phyloP scores from a whole-genome alignment of 1,139 yeast genomes.

The Yarrowia galli region DNA sequence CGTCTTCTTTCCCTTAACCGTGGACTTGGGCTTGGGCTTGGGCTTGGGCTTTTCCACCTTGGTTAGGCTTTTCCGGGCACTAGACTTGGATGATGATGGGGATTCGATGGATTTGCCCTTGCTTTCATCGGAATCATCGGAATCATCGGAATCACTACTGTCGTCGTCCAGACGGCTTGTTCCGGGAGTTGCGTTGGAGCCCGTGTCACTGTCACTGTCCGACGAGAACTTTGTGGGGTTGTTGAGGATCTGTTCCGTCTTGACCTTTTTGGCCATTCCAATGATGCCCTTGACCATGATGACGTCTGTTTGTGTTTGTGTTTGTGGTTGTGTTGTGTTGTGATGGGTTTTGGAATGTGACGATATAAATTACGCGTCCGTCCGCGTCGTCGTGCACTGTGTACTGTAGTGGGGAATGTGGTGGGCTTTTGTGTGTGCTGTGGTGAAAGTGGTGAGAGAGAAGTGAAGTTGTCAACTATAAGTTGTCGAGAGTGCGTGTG shows the following conservation, averaged over 20 bases:
- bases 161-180: no score
- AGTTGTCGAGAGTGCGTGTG: no score
- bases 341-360: neutral
- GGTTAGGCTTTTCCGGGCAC: neutral
- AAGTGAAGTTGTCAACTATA: neutral
- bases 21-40: neutral
- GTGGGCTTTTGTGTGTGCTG: no score
- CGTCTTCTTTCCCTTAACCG: neutral
- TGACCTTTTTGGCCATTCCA: neutral
- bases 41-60: neutral
- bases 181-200: no score
- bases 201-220: neutral
- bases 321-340: neutral
- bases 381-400: no score
- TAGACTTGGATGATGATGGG: no score
- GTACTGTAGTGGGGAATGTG: no score
- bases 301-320: neutral
- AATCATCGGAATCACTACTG: no score
- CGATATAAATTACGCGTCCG: neutral
- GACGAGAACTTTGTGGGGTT: neutral
- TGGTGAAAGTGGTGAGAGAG: neutral
- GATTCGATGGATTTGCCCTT: no score
- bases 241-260: neutral
- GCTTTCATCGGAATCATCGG: no score
- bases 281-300: conserved; percentile 3